Evolutionary conservation across 495 filamentous ascomycete genomes (phyloP).

Genomic region (Aspergillus hancockii): DNA sequence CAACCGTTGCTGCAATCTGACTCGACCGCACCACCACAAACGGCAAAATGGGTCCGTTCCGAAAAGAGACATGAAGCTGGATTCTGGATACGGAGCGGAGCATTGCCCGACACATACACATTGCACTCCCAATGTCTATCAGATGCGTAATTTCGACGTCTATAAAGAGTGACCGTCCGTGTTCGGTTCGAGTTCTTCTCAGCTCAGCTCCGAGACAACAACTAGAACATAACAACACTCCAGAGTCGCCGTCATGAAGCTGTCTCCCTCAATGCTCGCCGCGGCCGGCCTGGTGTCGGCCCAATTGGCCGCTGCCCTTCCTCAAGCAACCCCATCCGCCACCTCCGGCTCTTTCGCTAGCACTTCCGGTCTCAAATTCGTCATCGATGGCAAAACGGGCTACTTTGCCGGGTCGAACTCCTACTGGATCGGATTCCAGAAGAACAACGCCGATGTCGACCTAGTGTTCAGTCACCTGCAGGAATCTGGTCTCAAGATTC

Average conservation of each 20-base stretch:
- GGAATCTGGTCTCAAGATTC: constrained; percentile 62
- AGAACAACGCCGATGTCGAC: constrained; percentile 63
- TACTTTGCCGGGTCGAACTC: constrained; percentile 71
- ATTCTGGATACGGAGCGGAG: background rate
- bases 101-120: background rate
- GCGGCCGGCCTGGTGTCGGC: constrained; percentile 20
- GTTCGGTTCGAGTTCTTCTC: too few relatives aligned
- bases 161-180: background rate
- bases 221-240: background rate
- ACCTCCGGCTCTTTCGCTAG: constrained; percentile 38
- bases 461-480: constrained; percentile 50
- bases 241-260: constrained; percentile 9
- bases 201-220: background rate
- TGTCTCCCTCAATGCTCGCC: constrained; percentile 61
- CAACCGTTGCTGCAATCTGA: background rate
- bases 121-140: background rate
- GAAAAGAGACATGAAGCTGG: background rate
- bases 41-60: background rate
- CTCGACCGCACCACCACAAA: background rate
- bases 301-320: constrained; percentile 18
- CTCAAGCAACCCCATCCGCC: constrained; percentile 3
- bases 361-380: constrained; percentile 56
- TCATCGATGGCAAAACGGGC: constrained; percentile 60
- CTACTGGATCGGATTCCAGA: constrained; percentile 75
- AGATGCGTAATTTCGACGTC: background rate